Evolutionary conservation across 2,329 filamentous ascomycete genomes (phyloP).

Genomic region (Stagonosporopsis cucurbitacearum): DNA sequence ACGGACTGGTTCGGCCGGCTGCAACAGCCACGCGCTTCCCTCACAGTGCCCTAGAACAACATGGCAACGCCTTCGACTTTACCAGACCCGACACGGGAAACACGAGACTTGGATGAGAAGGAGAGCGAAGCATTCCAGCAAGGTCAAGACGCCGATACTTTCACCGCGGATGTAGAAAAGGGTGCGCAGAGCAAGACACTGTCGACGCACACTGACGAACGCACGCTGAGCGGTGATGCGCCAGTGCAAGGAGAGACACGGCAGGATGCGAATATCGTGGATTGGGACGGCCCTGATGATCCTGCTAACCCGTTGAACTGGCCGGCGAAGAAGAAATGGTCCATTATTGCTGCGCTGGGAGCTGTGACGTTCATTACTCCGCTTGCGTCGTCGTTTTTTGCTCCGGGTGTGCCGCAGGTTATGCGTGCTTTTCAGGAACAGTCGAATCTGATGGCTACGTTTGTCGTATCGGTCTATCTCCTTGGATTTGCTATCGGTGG

Average conservation of each 20-base stretch:
- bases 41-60: too few relatives aligned
- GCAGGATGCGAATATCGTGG: constrained; percentile 42
- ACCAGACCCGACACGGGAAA: constrained; percentile 26
- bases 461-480: constrained; percentile 50
- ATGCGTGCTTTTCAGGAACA: constrained; percentile 41
- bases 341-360: constrained; percentile 43
- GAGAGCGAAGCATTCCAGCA: constrained; percentile 33
- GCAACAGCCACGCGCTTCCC: too few relatives aligned
- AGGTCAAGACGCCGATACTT: constrained; percentile 37
- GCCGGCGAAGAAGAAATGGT: constrained; percentile 47
- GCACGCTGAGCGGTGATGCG: constrained; percentile 26
- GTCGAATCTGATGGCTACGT: constrained; percentile 42
- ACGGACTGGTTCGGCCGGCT: background rate
- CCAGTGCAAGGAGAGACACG: constrained; percentile 17
- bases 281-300: constrained; percentile 47
- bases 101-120: constrained; percentile 31
- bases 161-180: constrained; percentile 38
- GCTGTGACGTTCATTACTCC: constrained; percentile 49
- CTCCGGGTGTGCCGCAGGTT: constrained; percentile 66
- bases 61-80: constrained; percentile 35
- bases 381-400: constrained; percentile 52
- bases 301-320: constrained; percentile 51
- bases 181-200: constrained; percentile 28
- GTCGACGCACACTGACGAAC: constrained; percentile 36
- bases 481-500: constrained; percentile 45